phyloP scores from a whole-genome alignment of 1,284 basidiomycete genomes.

The Serendipita sp. region DNA sequence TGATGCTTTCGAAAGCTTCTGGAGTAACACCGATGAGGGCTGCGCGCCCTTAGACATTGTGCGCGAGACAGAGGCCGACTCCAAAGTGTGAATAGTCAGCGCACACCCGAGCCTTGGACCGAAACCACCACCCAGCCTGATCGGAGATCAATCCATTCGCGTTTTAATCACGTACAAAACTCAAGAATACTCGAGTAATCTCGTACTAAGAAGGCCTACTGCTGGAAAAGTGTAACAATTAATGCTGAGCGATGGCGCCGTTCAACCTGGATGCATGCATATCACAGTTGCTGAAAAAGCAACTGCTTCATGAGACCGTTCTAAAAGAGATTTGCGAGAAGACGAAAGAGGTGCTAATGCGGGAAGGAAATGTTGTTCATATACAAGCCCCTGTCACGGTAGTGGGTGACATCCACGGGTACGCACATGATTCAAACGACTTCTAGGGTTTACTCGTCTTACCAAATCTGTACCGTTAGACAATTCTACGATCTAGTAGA shows the following conservation, averaged over 20 bases:
- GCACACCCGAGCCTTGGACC: too few species aligned
- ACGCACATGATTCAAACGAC: slow-evolving; percentile 24
- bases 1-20: background rate
- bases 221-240: too few species aligned
- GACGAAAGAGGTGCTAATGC: slow-evolving; percentile 96
- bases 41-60: too few species aligned
- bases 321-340: slow-evolving; percentile 96
- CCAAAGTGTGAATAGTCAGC: too few species aligned
- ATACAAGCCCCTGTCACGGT: slow-evolving; percentile 97
- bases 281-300: slow-evolving; percentile 77
- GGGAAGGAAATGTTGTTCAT: slow-evolving; percentile 97
- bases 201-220: background rate
- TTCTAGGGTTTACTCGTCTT: slow-evolving; percentile 19
- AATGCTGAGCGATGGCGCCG: slow-evolving; percentile 48
- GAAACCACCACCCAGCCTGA: too few species aligned
- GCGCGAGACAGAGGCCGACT: too few species aligned
- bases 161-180: too few species aligned
- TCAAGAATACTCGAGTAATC: background rate
- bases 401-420: slow-evolving; percentile 99
- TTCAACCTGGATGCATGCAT: slow-evolving; percentile 95
- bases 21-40: background rate
- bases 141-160: too few species aligned
- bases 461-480: slow-evolving; percentile 31
- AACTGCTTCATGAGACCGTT: slow-evolving; percentile 82
- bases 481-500: slow-evolving; percentile 99